Conservation (phyloP, 139 green algal genomes). For the Coelastrella sp. region DNA sequence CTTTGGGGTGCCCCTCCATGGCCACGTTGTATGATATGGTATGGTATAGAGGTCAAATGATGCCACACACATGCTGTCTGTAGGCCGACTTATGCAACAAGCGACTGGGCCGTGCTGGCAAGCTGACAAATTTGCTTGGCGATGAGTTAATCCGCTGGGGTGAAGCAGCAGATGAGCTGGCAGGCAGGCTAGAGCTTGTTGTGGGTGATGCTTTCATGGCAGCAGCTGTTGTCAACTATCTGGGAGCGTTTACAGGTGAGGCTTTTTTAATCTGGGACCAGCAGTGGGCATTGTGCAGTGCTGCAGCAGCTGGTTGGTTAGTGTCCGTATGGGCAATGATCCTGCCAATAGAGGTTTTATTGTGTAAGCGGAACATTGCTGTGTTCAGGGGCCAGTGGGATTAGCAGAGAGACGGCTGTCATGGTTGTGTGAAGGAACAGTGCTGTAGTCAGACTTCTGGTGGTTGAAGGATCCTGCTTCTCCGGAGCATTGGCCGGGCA, state of each 20-base stretch:
- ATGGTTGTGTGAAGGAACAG: too few species aligned
- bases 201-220: slow-evolving; percentile 85
- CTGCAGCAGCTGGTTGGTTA: background rate
- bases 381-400: too few species aligned
- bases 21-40: too few species aligned
- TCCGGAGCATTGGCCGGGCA: too few species aligned
- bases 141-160: slow-evolving; percentile 83
- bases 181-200: slow-evolving; percentile 64
- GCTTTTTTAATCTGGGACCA: background rate
- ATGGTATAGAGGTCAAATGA: too few species aligned
- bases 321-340: background rate
- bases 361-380: too few species aligned
- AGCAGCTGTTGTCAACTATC: slow-evolving; percentile 83
- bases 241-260: slow-evolving; percentile 81
- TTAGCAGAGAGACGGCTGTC: too few species aligned
- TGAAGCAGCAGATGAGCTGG: slow-evolving; percentile 65
- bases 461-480: too few species aligned
- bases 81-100: slow-evolving; percentile 67
- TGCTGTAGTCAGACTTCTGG: too few species aligned
- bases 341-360: background rate
- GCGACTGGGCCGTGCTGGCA: slow-evolving; percentile 73
- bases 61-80: background rate
- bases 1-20: too few species aligned
- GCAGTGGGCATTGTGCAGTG: background rate
- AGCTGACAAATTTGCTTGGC: slow-evolving; percentile 78